These are phyloP conservation scores for Salix suchowensis DNA, from an alignment of 345 rosid species.

Conservation along the genomic window DNA sequence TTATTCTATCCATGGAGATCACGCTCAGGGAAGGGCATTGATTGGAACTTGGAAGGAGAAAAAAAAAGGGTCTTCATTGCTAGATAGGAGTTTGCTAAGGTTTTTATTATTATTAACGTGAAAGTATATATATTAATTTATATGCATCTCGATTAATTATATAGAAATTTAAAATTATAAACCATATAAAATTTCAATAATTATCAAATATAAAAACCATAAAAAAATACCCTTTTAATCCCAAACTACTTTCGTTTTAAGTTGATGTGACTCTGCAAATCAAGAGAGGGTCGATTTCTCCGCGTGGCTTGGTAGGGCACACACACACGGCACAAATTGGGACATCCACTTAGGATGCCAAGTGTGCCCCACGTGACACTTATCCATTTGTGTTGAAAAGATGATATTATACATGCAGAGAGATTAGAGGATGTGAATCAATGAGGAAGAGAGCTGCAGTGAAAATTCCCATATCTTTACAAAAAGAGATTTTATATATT, in stretches of 20 bases:
- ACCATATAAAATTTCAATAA: too few species aligned
- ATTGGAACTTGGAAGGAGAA: neutral
- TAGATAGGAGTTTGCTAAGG: neutral
- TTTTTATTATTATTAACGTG: neutral
- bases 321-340: conserved; percentile 11
- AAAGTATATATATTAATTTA: too few species aligned
- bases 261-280: conserved; percentile 13
- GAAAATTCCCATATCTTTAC: conserved; percentile 13
- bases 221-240: too few species aligned
- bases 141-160: too few species aligned
- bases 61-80: neutral
- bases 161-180: too few species aligned
- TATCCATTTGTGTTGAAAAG: conserved; percentile 30
- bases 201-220: too few species aligned
- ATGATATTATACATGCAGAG: neutral
- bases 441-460: conserved; percentile 4
- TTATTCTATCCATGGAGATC: conserved; percentile 8
- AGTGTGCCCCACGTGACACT: conserved; percentile 47
- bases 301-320: conserved; percentile 4
- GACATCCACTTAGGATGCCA: conserved; percentile 31
- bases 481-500: neutral
- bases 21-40: conserved; percentile 9
- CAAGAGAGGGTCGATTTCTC: conserved; percentile 26
- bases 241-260: too few species aligned
- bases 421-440: conserved; percentile 10